phyloP scores from a whole-genome alignment of 192 early-diverging fungal genomes.

The Mortierella hygrophila region DNA sequence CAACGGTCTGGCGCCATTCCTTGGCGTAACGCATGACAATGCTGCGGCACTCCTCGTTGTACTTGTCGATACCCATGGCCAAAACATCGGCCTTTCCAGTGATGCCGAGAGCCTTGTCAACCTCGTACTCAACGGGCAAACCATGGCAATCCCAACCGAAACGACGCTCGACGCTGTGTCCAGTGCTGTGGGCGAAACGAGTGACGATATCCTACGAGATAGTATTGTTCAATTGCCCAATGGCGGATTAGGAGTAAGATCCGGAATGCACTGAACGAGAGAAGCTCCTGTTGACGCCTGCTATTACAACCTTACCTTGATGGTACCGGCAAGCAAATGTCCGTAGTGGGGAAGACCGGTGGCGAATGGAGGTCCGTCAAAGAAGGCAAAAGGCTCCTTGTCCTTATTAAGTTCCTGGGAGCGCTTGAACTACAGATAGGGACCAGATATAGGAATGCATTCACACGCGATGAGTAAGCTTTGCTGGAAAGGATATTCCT shows the following conservation, averaged over 20 bases:
- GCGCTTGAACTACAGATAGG: conserved; percentile 38
- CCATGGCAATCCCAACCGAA: conserved; percentile 99
- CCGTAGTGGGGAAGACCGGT: conserved; percentile 99
- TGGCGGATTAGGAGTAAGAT: neutral
- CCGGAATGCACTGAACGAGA: neutral
- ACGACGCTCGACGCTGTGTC: conserved; percentile 96
- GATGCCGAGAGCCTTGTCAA: conserved; percentile 93
- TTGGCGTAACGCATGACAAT: conserved; percentile 96
- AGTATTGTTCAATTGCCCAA: neutral
- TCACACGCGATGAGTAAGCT: neutral
- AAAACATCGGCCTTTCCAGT: conserved; percentile 90
- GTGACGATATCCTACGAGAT: conserved; percentile 91
- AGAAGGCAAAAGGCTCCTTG: conserved; percentile 91
- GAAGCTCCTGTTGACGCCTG: neutral
- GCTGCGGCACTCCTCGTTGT: conserved; percentile 95
- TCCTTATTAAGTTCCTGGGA: conserved; percentile 93
- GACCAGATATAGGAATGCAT: neutral
- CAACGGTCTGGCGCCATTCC: conserved; percentile 96
- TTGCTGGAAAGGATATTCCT: neutral
- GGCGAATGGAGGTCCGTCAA: conserved; percentile 99
- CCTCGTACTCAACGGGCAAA: conserved; percentile 92
- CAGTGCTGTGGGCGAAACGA: conserved; percentile 94
- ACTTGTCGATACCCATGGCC: conserved; percentile 95
- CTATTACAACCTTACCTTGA: conserved; percentile 76
- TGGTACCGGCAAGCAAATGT: conserved; percentile 97